phyloP scores from a whole-genome alignment of 116 monocot species.

The Posidonia oceanica region DNA sequence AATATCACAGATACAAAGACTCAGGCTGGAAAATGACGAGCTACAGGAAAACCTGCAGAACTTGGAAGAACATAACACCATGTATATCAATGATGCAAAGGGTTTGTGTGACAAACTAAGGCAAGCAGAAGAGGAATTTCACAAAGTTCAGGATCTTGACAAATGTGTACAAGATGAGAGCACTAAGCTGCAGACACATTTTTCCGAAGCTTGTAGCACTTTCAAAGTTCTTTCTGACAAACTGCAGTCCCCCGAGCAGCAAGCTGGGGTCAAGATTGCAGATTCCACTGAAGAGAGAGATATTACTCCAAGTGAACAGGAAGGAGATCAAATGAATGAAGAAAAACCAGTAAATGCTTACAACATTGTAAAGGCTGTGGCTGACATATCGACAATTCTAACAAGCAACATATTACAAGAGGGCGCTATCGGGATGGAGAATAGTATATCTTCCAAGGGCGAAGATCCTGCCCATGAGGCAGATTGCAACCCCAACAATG shows the following conservation, averaged over 20 bases:
- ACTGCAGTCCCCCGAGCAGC: conserved; percentile 22
- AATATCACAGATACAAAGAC: conserved; percentile 39
- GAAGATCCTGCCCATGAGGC: background rate
- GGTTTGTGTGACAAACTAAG: conserved; percentile 28
- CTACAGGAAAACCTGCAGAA: conserved; percentile 37
- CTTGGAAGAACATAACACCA: conserved; percentile 45
- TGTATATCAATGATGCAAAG: conserved; percentile 18
- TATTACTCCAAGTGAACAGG: background rate
- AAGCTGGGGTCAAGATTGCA: background rate
- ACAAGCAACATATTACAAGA: background rate
- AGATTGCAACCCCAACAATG: background rate
- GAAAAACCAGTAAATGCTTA: background rate
- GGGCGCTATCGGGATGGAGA: background rate
- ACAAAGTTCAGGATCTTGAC: conserved; percentile 34
- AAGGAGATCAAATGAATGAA: background rate
- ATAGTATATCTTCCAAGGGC: too few species aligned
- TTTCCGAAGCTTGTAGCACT: conserved; percentile 22
- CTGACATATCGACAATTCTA: background rate
- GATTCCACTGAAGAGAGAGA: background rate
- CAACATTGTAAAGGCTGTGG: background rate
- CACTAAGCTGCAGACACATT: conserved; percentile 15
- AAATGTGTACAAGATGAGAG: conserved; percentile 27
- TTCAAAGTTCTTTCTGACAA: conserved; percentile 35
- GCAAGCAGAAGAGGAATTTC: conserved; percentile 43
- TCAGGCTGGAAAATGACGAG: conserved; percentile 48